These are phyloP conservation scores for Euphorbia lathyris DNA, from an alignment of 345 rosid genomes.

Conservation along the genomic window DNA sequence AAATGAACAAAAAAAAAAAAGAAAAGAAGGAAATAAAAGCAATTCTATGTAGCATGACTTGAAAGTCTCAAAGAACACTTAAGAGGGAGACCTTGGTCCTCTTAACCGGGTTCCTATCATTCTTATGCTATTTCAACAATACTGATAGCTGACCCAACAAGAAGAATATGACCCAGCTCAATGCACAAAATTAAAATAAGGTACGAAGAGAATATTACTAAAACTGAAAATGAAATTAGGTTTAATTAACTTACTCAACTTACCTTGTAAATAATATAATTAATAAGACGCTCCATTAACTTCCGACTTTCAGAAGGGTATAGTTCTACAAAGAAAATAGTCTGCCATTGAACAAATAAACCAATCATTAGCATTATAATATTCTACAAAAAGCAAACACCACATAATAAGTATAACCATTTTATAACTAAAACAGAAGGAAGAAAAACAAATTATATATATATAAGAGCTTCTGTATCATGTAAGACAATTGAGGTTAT, in stretches of 20 bases:
- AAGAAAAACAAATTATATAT: not conserved
- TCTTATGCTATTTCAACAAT: not conserved
- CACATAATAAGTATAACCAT: conserved; percentile 2
- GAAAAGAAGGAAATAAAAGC: not conserved
- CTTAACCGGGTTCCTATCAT: not conserved
- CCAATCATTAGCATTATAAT: conserved; percentile 4
- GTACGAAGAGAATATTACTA: not conserved
- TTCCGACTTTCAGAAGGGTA: conserved; percentile 76
- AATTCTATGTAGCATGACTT: not conserved
- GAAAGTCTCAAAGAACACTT: not conserved
- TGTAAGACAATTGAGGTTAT: not conserved
- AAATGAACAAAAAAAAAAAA: not conserved
- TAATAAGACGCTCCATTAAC: conserved; percentile 81
- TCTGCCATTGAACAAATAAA: conserved; percentile 45
- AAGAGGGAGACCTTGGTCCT: not conserved
- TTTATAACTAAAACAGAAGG: not conserved
- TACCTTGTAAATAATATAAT: conserved; percentile 97
- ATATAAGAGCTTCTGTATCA: not conserved
- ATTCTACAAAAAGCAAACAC: conserved; percentile 1
- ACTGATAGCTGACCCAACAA: not conserved
- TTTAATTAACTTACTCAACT: conserved; percentile 1
- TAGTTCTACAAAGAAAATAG: conserved; percentile 75
- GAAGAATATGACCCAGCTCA: not conserved
- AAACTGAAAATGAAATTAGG: not conserved
- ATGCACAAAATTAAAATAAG: not conserved